Evolutionary conservation across 306 rosid species (phyloP).

Genomic region (Gleditsia sinensis): DNA sequence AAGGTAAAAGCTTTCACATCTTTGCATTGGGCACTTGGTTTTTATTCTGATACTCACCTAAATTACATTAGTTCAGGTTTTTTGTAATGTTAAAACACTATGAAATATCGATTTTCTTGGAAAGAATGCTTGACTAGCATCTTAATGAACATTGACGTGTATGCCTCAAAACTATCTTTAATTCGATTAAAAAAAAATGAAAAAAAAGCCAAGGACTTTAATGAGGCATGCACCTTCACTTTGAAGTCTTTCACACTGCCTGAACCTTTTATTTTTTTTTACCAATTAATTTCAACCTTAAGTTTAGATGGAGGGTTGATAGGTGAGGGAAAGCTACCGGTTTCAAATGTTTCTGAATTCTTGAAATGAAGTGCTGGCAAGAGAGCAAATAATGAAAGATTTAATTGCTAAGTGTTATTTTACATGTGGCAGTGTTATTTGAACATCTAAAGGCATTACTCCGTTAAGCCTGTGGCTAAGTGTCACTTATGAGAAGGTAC

Average conservation of each 20-base stretch:
- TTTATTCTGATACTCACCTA: not conserved
- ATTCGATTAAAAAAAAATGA: not conserved
- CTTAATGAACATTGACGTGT: conserved; percentile 1
- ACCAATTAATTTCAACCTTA: conserved; percentile 6
- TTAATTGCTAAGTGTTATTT: conserved; percentile 8
- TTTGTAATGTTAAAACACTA: conserved; percentile 17
- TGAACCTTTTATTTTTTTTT: conserved; percentile 1
- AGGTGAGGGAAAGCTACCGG: not conserved
- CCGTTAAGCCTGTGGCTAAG: conserved; percentile 9
- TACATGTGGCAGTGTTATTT: not conserved
- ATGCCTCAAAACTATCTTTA: conserved; percentile 16
- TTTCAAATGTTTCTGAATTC: not conserved
- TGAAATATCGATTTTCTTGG: conserved; percentile 3
- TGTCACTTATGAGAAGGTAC: conserved; percentile 11
- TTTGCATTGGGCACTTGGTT: conserved; percentile 4
- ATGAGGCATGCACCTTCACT: not conserved
- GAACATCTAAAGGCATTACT: conserved; percentile 7
- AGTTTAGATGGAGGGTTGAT: not conserved
- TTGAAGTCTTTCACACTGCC: not conserved
- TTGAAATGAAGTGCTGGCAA: conserved; percentile 17
- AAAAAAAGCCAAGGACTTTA: not conserved
- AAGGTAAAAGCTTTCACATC: conserved; percentile 57
- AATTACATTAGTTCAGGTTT: conserved; percentile 1
- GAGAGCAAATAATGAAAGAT: conserved; percentile 20
- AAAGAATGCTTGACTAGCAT: conserved; percentile 15